Conservation (phyloP, 305 asterid species). For the Galium porrigens region DNA sequence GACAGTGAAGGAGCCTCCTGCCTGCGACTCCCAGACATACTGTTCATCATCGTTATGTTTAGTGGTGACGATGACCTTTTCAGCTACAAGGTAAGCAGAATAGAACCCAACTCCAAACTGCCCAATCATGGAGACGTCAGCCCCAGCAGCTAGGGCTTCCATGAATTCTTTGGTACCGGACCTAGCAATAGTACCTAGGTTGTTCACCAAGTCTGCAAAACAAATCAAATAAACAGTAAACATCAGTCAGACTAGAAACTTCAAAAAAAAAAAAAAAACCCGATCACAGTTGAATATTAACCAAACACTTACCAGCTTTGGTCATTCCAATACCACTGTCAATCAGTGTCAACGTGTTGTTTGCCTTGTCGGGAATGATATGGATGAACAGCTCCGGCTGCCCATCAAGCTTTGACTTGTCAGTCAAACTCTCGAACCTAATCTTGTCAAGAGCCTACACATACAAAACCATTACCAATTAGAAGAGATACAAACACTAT, state of each 20-base stretch:
- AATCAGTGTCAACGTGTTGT: constrained; percentile 44
- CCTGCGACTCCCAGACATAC: constrained; percentile 75
- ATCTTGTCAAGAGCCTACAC: constrained; percentile 62
- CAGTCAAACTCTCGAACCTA: constrained; percentile 62
- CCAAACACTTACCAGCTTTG: constrained; percentile 42
- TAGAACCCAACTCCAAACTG: constrained; percentile 86
- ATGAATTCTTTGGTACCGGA: constrained; percentile 81
- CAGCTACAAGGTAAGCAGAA: constrained; percentile 77
- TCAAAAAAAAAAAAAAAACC: background rate
- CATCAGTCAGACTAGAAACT: background rate
- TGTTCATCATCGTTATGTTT: constrained; percentile 82
- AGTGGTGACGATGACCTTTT: constrained; percentile 57
- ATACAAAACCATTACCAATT: background rate
- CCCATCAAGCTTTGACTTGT: constrained; percentile 65
- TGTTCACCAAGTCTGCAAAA: constrained; percentile 63
- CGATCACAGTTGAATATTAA: background rate
- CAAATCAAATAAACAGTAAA: background rate
- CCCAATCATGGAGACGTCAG: constrained; percentile 92
- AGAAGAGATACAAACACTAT: too few relatives aligned
- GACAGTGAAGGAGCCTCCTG: constrained; percentile 66
- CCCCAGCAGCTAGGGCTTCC: constrained; percentile 85
- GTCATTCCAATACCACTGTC: constrained; percentile 87
- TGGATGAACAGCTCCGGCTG: constrained; percentile 77
- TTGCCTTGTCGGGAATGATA: constrained; percentile 67
- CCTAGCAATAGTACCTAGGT: constrained; percentile 75